Base-by-base conservation (phyloP, 306 rosid species). In the Sindora glabra region DNA sequence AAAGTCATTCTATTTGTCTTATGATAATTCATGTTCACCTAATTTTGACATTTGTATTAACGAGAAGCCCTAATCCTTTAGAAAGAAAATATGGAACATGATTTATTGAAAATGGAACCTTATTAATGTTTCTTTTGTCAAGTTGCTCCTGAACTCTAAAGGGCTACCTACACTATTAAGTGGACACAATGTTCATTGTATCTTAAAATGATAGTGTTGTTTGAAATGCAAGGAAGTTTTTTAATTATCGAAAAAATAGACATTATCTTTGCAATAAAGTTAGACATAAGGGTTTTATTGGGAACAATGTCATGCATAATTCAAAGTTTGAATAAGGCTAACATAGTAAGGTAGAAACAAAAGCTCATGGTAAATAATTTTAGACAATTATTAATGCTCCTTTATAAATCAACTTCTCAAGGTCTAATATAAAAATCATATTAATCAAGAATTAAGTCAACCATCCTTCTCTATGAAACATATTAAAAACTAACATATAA, bases 131-230 rank as follows among this genome's bases (percentile, higher is more conserved):
- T 66, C 74, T 81, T 67, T 74, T 75, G 44, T 56, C 73, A 10
- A 61, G 42, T 44, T 78, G 76, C 61, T 77, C 85, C 47, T 75
- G 95, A 77, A 91, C 64, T 74, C 82, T 79, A 47, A 79, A 48
- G 7, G 86, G 73, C 85, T 86, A 81, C 68, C 71, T 70, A 63
- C 86, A 81, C 62, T 64, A 92, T 70, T 83, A 76, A 76, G 88
- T 76, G 7, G 95, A 86, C 68, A 82, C 68, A 54, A 83, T 63
- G 73, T 76, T 86, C 86, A 83, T 89, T 74, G 79, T 84, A 44
- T 50, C 80, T 83, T 74, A 80, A 76, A 52, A 17, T 42, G 22
- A 13, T 14, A 30, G 26, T 56, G 59, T 57, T 56, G 57, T 22
- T 23, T 21, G 25, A 71, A 65, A 57, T 41, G 25, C 58, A 59